phyloP scores from a whole-genome alignment of 495 filamentous ascomycete species.

The Tricharina praecox region DNA sequence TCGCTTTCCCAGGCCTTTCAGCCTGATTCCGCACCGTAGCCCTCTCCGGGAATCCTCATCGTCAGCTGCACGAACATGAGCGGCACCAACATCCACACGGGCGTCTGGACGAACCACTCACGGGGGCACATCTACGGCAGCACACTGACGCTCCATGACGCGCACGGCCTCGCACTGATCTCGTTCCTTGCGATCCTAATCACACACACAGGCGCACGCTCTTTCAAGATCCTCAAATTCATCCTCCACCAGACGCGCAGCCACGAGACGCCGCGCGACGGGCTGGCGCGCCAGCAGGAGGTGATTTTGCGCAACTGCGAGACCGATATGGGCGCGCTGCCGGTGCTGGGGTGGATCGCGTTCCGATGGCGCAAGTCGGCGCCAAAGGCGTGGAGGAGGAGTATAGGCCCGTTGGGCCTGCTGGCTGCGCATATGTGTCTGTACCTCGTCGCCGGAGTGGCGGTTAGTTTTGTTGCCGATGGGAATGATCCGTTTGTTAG shows the following conservation, averaged over 20 bases:
- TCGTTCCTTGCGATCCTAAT: neutral
- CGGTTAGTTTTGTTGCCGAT: neutral
- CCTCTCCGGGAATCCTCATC: no score
- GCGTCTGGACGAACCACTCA: constrained; percentile 1
- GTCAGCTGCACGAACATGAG: no score
- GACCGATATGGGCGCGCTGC: constrained; percentile 1
- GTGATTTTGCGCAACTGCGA: neutral
- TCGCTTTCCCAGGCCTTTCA: no score
- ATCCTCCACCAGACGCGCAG: neutral
- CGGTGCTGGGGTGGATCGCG: neutral
- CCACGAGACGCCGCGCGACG: constrained; percentile 1
- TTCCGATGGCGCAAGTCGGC: neutral
- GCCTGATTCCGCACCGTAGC: no score
- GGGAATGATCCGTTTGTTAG: neutral
- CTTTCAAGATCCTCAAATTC: constrained; percentile 1
- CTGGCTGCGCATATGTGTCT: neutral
- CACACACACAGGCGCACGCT: neutral
- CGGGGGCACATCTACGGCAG: neutral
- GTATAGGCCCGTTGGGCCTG: neutral
- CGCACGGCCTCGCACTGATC: neutral
- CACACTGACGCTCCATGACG: neutral
- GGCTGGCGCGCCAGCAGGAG: constrained; percentile 1
- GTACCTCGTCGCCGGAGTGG: neutral
- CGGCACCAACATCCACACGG: neutral
- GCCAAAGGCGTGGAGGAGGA: neutral